These are phyloP conservation scores for Alternaria viburni DNA, from an alignment of 2,329 filamentous ascomycete genomes.

Conservation along the genomic window DNA sequence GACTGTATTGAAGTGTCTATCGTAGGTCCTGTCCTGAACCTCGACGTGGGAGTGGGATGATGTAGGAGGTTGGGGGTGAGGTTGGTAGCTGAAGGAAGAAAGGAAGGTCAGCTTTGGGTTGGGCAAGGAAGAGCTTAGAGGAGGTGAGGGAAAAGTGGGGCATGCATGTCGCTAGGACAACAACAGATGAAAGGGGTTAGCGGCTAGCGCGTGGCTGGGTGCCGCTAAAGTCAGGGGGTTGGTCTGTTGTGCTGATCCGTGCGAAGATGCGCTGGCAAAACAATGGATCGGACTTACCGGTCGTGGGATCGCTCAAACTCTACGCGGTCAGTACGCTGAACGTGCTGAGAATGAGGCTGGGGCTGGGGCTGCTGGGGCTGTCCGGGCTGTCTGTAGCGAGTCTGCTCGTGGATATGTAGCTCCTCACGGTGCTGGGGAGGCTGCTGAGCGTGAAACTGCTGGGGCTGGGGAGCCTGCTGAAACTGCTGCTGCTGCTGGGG, in stretches of 20 bases:
- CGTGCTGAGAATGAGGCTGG: constrained; percentile 13
- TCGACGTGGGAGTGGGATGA: constrained; percentile 72
- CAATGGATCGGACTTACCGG: constrained; percentile 40
- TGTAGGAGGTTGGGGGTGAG: constrained; percentile 58
- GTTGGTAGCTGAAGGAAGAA: constrained; percentile 59
- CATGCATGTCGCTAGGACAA: constrained; percentile 49
- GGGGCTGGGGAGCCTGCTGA: constrained; percentile 1
- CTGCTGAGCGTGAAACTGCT: constrained; percentile 6
- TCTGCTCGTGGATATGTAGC: constrained; percentile 12
- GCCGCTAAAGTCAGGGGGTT: constrained; percentile 45
- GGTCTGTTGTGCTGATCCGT: constrained; percentile 39
- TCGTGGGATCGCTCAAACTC: constrained; percentile 35
- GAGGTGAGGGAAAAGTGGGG: constrained; percentile 48
- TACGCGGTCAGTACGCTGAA: constrained; percentile 29
- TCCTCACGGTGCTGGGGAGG: constrained; percentile 32
- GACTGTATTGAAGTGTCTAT: constrained; percentile 56
- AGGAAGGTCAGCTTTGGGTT: constrained; percentile 44
- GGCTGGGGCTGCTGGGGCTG: constrained; percentile 1
- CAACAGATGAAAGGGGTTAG: constrained; percentile 47
- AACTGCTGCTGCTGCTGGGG: constrained; percentile 9
- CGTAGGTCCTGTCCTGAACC: constrained; percentile 61
- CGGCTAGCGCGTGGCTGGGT: constrained; percentile 36
- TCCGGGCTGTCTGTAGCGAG: constrained; percentile 7
- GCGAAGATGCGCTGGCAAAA: constrained; percentile 35
- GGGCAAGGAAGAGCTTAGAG: constrained; percentile 42